Conservation (phyloP, 345 rosid species). For the Linum usitatissimum region DNA sequence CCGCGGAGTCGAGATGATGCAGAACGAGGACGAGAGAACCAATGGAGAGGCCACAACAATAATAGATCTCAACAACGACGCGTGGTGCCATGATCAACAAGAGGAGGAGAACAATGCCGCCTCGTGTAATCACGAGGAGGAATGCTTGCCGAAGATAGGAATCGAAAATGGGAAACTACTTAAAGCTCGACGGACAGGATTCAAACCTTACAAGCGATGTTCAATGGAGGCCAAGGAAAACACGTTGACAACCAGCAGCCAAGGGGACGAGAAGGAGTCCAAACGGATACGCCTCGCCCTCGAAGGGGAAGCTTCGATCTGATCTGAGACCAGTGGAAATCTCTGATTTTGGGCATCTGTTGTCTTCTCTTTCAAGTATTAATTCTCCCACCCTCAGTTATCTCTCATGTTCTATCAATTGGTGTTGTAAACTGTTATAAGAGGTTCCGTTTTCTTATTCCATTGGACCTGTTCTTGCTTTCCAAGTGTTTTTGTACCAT, state of each 20-base stretch:
- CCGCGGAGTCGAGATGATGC: slow-evolving; percentile 23
- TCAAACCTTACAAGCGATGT: slow-evolving; percentile 90
- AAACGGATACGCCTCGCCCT: slow-evolving; percentile 82
- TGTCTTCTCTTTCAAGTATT: slow-evolving; percentile 2
- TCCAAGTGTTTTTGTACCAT: slow-evolving; percentile 30
- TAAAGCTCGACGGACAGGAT: slow-evolving; percentile 59
- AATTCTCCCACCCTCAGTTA: slow-evolving; percentile 6
- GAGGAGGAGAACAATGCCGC: slow-evolving; percentile 21
- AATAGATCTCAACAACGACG: slow-evolving; percentile 41
- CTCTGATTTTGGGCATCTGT: slow-evolving; percentile 21
- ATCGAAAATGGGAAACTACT: slow-evolving; percentile 44
- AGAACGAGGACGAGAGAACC: slow-evolving; percentile 18
- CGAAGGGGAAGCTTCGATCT: slow-evolving; percentile 50
- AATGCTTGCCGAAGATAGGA: slow-evolving; percentile 42
- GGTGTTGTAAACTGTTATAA: slow-evolving; percentile 16
- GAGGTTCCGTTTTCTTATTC: slow-evolving; percentile 20
- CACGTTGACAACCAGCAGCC: slow-evolving; percentile 33
- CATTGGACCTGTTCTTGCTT: slow-evolving; percentile 29
- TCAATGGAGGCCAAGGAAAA: slow-evolving; percentile 66
- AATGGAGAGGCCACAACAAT: slow-evolving; percentile 26
- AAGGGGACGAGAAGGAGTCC: slow-evolving; percentile 56
- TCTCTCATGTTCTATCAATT: slow-evolving; percentile 8
- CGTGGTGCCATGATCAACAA: slow-evolving; percentile 23
- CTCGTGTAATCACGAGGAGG: slow-evolving; percentile 18
- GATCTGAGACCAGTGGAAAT: slow-evolving; percentile 22